These are phyloP conservation scores for Ophiostoma himal-ulmi DNA, from an alignment of 2,329 filamentous ascomycete species.

Conservation along the genomic window DNA sequence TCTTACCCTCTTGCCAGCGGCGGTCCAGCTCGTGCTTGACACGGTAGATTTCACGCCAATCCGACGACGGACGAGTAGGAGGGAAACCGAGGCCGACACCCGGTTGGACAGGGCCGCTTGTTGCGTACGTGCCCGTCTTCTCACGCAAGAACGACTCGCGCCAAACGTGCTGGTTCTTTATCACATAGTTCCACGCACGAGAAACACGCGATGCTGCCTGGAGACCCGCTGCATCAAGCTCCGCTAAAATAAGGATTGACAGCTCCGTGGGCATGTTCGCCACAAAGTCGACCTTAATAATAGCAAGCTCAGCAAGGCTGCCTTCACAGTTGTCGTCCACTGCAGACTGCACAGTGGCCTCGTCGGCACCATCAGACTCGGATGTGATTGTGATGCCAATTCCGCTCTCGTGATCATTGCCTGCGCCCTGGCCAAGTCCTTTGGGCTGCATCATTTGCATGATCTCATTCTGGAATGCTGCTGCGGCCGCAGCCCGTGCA, in stretches of 20 bases:
- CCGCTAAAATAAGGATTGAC: conserved; percentile 52
- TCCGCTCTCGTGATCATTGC: conserved; percentile 58
- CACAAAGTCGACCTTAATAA: conserved; percentile 55
- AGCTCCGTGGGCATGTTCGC: conserved; percentile 51
- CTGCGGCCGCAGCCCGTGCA: conserved; percentile 54
- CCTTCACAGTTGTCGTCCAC: conserved; percentile 23
- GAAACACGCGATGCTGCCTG: conserved; percentile 47
- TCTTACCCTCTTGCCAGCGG: conserved; percentile 73
- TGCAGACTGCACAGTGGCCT: conserved; percentile 25
- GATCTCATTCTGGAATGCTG: conserved; percentile 45
- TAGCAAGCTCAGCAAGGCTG: conserved; percentile 33
- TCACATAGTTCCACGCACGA: conserved; percentile 43
- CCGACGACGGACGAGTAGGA: conserved; percentile 51
- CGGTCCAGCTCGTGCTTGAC: conserved; percentile 68
- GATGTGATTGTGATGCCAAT: conserved; percentile 54
- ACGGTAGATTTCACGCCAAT: conserved; percentile 83
- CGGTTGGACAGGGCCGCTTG: conserved; percentile 46
- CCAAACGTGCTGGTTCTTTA: conserved; percentile 55
- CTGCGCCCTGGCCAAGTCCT: conserved; percentile 37
- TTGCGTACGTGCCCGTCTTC: conserved; percentile 56
- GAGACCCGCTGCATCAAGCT: conserved; percentile 50
- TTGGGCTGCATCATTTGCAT: conserved; percentile 9
- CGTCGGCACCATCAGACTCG: conserved; percentile 34
- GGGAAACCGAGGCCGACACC: conserved; percentile 56
- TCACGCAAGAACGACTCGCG: conserved; percentile 57